Conservation (phyloP, 495 filamentous ascomycete genomes). For the Penicillium simplicissimum region DNA sequence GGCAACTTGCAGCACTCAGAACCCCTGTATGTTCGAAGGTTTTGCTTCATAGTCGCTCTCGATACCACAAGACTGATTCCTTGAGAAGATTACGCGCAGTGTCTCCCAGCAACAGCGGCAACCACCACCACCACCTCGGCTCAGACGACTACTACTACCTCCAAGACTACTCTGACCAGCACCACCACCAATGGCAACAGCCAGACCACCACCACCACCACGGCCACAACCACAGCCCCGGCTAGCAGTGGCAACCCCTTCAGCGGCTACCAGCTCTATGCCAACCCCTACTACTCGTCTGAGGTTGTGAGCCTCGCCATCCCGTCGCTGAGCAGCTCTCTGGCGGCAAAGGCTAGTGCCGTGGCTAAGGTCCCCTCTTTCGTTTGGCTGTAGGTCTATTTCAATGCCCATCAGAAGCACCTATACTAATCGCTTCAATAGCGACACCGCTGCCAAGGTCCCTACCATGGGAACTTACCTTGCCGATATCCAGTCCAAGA, state of each 20-base stretch:
- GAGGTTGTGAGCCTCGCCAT: conserved; percentile 54
- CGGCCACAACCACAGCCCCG: conserved; percentile 4
- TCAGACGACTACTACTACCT: background rate
- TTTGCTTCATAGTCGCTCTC: background rate
- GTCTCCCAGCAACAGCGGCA: conserved; percentile 8
- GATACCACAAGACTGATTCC: background rate
- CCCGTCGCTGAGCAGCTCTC: conserved; percentile 45
- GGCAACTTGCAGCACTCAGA: conserved; percentile 17
- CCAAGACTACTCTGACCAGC: background rate
- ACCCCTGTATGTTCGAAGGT: conserved; percentile 10
- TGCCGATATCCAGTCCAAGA: conserved; percentile 53
- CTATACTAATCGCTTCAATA: conserved; percentile 16
- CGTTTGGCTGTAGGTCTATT: conserved; percentile 61
- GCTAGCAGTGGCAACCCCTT: conserved; percentile 54
- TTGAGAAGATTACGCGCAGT: conserved; percentile 15
- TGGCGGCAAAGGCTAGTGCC: conserved; percentile 41
- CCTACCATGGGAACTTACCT: conserved; percentile 58
- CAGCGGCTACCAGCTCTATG: conserved; percentile 53
- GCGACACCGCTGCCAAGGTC: conserved; percentile 61
- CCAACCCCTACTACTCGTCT: conserved; percentile 59
- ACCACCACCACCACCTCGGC: background rate
- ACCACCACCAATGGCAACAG: background rate
- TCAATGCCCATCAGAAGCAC: background rate
- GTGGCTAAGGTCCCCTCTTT: conserved; percentile 69
- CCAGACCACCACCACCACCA: conserved; percentile 6